Base-by-base conservation (phyloP, 2,329 filamentous ascomycete genomes). In the Helminthosporium solani region DNA sequence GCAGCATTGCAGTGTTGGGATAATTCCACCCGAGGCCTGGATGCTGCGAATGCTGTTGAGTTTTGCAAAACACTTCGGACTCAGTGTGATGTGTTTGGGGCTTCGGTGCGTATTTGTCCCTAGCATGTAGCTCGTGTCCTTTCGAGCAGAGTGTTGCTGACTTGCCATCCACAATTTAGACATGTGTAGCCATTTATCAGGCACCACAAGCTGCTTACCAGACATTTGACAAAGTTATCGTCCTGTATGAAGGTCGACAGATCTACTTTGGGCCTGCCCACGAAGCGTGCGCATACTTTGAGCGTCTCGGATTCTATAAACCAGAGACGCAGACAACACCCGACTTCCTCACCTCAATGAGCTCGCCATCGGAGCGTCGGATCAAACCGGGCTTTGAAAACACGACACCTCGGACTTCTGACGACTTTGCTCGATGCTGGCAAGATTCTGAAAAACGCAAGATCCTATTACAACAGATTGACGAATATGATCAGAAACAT, bases 281-380 rank as follows among this genome's bases (percentile, higher is more conserved):
- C 5, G 72, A 80, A 2, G 87, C 87, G 0, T 85, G 81, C 59
- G 66, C 75, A 19, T 91, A 87, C 62, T 90, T 91, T 52, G 70
- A 83, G 37, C 71, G 80, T 12, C 74, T 90, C 19, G 88, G 88
- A 0, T 91, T 90, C 56, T 75, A 81, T 14, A 88, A 86, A 57
- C 86, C 87, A 0, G 77, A 81, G n/a, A 79, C 86, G 9, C 82
- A 85, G 78, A 90, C 85, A 0, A 84, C 84, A 0, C 83, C 83
- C 3, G 88, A 92, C 63, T 92, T 91, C 67, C 70, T 91, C 23
- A 91, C 87, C 0, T 88, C 85, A 1, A 83, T 91, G 60, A 89
- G 83, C 0, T 74, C 71, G 31, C 44, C 76, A 12, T 58, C 73
- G 21, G 76, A 78, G 58, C 73, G 75, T 44, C 48, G 75, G 23